phyloP scores from a whole-genome alignment of 306 rosid genomes.

The Canavalia ensiformis region DNA sequence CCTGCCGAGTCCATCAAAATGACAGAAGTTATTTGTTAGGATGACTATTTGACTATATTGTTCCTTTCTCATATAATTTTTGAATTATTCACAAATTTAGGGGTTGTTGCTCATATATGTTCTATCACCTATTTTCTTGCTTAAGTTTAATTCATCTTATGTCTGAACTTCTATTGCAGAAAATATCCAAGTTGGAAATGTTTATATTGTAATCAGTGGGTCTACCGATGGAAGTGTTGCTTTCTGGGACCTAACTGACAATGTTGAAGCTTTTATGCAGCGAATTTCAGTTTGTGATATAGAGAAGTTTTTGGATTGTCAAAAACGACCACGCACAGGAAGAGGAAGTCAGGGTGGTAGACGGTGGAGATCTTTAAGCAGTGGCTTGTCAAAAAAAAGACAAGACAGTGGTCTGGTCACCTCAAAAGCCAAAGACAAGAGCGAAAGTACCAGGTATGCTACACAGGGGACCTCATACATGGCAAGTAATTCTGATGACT shows the following conservation, averaged over 20 bases:
- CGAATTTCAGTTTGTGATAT: slow-evolving; percentile 62
- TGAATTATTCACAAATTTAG: background rate
- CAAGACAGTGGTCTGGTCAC: slow-evolving; percentile 39
- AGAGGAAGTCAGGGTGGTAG: slow-evolving; percentile 99
- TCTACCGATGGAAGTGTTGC: slow-evolving; percentile 96
- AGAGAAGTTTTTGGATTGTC: slow-evolving; percentile 74
- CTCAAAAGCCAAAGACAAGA: slow-evolving; percentile 48
- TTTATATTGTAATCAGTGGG: slow-evolving; percentile 81
- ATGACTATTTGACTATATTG: slow-evolving; percentile 27
- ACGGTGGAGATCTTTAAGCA: slow-evolving; percentile 80
- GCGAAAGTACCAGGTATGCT: slow-evolving; percentile 42
- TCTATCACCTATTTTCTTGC: slow-evolving; percentile 38
- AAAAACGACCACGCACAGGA: slow-evolving; percentile 91
- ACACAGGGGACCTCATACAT: slow-evolving; percentile 48
- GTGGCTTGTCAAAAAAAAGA: slow-evolving; percentile 58
- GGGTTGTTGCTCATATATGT: background rate
- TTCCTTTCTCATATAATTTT: slow-evolving; percentile 22
- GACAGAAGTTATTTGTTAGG: slow-evolving; percentile 15
- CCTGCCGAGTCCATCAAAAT: slow-evolving; percentile 27
- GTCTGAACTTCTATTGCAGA: slow-evolving; percentile 55
- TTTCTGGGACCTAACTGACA: slow-evolving; percentile 86
- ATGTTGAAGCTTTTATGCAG: slow-evolving; percentile 75
- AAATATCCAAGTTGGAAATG: slow-evolving; percentile 52
- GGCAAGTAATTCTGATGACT: slow-evolving; percentile 52
- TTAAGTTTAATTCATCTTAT: slow-evolving; percentile 33